Conservation (phyloP, 352 stramenopile species). For the Hyaloperonospora arabidopsidis region DNA sequence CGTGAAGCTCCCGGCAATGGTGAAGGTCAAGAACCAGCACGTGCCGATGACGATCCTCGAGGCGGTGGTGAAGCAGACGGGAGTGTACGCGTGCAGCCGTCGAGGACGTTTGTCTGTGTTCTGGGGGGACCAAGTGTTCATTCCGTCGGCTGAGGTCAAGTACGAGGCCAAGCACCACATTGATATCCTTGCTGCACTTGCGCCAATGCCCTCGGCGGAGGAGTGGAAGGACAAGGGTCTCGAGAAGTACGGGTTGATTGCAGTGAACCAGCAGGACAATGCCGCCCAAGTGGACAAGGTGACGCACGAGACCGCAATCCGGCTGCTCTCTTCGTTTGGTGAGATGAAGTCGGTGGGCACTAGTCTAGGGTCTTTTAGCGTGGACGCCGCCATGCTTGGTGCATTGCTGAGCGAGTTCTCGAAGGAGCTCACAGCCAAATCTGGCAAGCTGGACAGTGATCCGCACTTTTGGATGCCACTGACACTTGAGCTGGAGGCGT, state of each 20-base stretch:
- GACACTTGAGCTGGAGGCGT: slow-evolving; percentile 88
- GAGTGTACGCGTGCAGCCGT: slow-evolving; percentile 92
- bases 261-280: slow-evolving; percentile 89
- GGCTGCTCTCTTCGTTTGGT: slow-evolving; percentile 89
- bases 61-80: slow-evolving; percentile 96
- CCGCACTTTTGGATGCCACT: slow-evolving; percentile 98
- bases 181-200: slow-evolving; percentile 95
- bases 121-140: slow-evolving; percentile 98
- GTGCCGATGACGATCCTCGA: slow-evolving; percentile 96
- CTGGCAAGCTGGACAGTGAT: slow-evolving; percentile 94
- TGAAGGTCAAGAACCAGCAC: slow-evolving; percentile 78
- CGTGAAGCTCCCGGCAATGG: slow-evolving; percentile 94
- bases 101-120: slow-evolving; percentile 94
- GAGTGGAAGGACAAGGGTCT: slow-evolving; percentile 94
- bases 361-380: slow-evolving; percentile 93
- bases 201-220: slow-evolving; percentile 87
- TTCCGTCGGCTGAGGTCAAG: slow-evolving; percentile 88
- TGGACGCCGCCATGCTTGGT: slow-evolving; percentile 88
- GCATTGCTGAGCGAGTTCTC: slow-evolving; percentile 91
- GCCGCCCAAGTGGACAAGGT: slow-evolving; percentile 96
- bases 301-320: slow-evolving; percentile 91
- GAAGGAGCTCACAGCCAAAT: slow-evolving; percentile 84
- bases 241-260: slow-evolving; percentile 98
- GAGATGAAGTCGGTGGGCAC: slow-evolving; percentile 93
- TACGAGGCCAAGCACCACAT: slow-evolving; percentile 94